Conservation (phyloP, 805 yeast species). For the Starmerella bombicola region DNA sequence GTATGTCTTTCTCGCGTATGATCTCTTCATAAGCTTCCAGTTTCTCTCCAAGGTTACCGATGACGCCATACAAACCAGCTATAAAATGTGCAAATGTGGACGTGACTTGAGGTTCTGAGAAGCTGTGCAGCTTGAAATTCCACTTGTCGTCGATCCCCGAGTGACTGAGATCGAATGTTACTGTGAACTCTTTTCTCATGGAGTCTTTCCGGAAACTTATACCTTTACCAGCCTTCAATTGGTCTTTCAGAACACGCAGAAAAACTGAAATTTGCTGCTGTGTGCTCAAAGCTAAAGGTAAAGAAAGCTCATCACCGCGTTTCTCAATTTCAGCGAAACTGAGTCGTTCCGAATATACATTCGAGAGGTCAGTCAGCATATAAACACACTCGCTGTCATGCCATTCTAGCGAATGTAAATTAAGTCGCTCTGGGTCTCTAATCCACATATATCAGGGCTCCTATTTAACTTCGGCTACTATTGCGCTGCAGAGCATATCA, state of each 20-base stretch:
- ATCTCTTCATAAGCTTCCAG: not conserved
- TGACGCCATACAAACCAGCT: conserved; percentile 1
- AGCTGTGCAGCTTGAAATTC: not conserved
- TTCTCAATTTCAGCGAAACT: not conserved
- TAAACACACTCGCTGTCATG: conserved; percentile 2
- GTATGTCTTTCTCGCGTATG: conserved; percentile 2
- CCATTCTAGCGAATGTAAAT: conserved; percentile 1
- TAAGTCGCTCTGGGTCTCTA: not conserved
- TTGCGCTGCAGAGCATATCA: too few species aligned
- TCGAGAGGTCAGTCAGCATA: conserved; percentile 5
- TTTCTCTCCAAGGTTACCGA: not conserved
- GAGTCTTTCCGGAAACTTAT: not conserved
- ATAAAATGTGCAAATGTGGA: not conserved
- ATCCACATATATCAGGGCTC: too few species aligned
- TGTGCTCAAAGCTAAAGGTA: conserved; percentile 8
- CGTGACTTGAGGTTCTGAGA: not conserved
- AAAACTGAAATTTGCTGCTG: conserved; percentile 3
- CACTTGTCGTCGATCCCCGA: conserved; percentile 3
- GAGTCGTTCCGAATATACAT: conserved; percentile 5
- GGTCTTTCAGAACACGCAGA: not conserved
- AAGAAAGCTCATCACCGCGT: conserved; percentile 7
- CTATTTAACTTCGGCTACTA: too few species aligned
- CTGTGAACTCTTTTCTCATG: not conserved
- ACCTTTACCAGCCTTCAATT: not conserved
- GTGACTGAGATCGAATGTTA: not conserved